A percentile compares a stretch with the other conserved stretches of the same genome.
phyloP scores from a whole-genome alignment of 192 early-diverging fungal species.

The Coemansia sp. region DNA sequence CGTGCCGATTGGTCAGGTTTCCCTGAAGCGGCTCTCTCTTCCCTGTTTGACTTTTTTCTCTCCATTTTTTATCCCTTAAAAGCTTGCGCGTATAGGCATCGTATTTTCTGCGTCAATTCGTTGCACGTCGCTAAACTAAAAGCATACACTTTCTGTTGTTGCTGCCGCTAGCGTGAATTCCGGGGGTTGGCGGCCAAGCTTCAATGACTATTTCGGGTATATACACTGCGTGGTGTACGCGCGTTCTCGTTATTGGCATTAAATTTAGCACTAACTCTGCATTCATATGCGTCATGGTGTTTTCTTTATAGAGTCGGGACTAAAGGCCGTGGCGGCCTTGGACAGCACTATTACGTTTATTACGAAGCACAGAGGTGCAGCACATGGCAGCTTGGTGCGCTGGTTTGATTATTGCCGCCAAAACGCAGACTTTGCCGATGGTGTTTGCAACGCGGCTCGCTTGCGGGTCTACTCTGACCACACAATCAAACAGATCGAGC shows the following conservation, averaged over 20 bases:
- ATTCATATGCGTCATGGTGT: not conserved
- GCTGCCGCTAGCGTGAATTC: not conserved
- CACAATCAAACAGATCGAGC: not conserved
- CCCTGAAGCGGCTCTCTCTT: not conserved
- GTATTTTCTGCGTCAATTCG: not conserved
- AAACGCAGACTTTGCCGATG: not conserved
- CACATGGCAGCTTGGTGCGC: not conserved
- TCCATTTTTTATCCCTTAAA: not conserved
- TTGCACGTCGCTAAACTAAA: not conserved
- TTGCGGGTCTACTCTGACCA: not conserved
- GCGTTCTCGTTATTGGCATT: not conserved
- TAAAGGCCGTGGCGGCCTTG: not conserved
- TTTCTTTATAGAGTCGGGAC: not conserved
- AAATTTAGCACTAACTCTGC: not conserved
- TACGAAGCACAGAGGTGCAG: not conserved
- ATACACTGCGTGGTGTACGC: not conserved
- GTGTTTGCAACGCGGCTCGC: not conserved
- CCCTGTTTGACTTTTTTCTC: not conserved
- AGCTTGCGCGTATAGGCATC: not conserved
- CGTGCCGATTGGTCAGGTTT: not conserved
- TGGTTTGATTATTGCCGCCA: slow-evolving; percentile 5
- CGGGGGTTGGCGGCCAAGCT: not conserved
- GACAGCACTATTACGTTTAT: not conserved
- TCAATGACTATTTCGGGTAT: not conserved
- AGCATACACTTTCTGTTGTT: not conserved